phyloP scores from a whole-genome alignment of 1,139 yeast genomes.

The Suhomyces coccinellae region DNA sequence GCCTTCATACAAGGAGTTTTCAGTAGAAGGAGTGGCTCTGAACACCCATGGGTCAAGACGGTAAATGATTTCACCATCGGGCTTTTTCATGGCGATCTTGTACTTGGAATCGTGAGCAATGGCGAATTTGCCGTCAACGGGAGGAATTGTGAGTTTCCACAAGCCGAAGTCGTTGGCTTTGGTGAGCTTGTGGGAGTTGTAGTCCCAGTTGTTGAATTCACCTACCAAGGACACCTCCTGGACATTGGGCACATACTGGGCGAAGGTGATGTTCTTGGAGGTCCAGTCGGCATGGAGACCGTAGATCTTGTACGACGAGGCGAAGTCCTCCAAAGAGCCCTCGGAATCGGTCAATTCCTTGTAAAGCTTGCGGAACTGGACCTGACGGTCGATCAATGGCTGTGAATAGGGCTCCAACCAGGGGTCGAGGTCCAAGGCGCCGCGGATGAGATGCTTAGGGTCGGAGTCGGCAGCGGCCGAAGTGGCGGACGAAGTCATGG shows the following conservation, averaged over 20 bases:
- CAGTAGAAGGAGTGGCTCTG: conserved; percentile 72
- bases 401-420: conserved; percentile 82
- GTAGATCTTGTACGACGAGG: conserved; percentile 63
- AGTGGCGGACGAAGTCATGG: background rate
- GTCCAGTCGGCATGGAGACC: conserved; percentile 68
- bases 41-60: conserved; percentile 88
- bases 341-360: conserved; percentile 44
- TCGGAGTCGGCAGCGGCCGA: background rate
- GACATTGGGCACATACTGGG: conserved; percentile 93
- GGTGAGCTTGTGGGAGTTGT: conserved; percentile 53
- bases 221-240: conserved; percentile 73
- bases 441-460: conserved; percentile 35
- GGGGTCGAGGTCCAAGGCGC: conserved; percentile 73
- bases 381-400: conserved; percentile 45
- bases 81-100: conserved; percentile 66
- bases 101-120: conserved; percentile 81
- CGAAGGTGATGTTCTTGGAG: conserved; percentile 57
- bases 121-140: conserved; percentile 57
- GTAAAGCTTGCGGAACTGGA: conserved; percentile 54
- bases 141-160: conserved; percentile 60
- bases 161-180: conserved; percentile 63
- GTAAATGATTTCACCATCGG: conserved; percentile 70
- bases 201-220: conserved; percentile 86
- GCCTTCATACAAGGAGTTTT: conserved; percentile 63
- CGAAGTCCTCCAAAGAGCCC: conserved; percentile 50